Conservation (phyloP, 2,329 filamentous ascomycete species). For the Cytospora leucostoma region DNA sequence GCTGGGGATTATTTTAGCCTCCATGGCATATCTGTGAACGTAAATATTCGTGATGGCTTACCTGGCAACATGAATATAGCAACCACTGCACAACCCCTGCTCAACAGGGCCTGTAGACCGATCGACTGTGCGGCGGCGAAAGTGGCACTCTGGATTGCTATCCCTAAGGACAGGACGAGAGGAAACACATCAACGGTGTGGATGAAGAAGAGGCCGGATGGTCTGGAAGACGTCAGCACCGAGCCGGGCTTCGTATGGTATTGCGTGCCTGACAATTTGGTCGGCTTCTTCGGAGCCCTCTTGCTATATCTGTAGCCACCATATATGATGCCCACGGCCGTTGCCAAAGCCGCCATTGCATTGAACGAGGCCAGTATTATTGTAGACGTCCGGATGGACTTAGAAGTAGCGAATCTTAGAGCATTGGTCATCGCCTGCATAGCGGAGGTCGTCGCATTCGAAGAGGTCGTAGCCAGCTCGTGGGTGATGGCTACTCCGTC, state of each 20-base stretch:
- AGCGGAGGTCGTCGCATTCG: conserved; percentile 43
- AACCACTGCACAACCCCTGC: conserved; percentile 53
- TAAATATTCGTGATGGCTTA: conserved; percentile 37
- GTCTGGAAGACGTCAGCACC: conserved; percentile 33
- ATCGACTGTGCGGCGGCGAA: conserved; percentile 60
- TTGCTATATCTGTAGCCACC: conserved; percentile 53
- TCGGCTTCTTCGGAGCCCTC: conserved; percentile 43
- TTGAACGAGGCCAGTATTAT: conserved; percentile 65
- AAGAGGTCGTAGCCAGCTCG: conserved; percentile 28
- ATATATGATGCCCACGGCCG: conserved; percentile 57
- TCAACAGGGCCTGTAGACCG: conserved; percentile 54
- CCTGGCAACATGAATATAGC: conserved; percentile 63
- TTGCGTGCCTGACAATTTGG: conserved; percentile 26
- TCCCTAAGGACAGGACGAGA: conserved; percentile 58
- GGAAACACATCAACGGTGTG: conserved; percentile 54
- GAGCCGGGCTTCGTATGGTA: not conserved
- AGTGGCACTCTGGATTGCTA: conserved; percentile 58
- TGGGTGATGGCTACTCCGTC: conserved; percentile 26
- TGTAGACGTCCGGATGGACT: conserved; percentile 61
- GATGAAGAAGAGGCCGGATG: conserved; percentile 46
- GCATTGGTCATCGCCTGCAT: conserved; percentile 49
- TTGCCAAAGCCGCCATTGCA: conserved; percentile 57
- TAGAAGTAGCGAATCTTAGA: conserved; percentile 54
- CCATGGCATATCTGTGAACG: not conserved
- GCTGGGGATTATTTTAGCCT: conserved; percentile 46